Evolutionary conservation across 495 filamentous ascomycete genomes (phyloP), one percentile per base, ranked within the genome.

Genomic region (Aspergillus nidulans): DNA sequence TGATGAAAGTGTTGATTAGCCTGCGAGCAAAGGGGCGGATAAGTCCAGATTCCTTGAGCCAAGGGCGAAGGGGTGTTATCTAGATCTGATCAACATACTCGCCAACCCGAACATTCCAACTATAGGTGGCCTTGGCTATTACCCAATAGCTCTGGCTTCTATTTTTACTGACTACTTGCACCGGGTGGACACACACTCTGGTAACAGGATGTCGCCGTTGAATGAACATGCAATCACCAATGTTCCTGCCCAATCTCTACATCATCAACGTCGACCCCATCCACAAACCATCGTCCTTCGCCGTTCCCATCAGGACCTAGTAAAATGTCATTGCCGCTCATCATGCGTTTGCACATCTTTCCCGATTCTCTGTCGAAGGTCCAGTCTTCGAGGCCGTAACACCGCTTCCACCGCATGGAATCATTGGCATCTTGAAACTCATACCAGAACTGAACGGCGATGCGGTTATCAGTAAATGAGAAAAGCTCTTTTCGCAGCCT

Each of bases 391-490:
- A 95, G 77, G 0, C 92, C 91, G 67, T 95, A 95, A 40, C 88
- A 92, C 16, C 91, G 79, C 80, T 88, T 95, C 91, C 90, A 97
- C 62, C 88, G 85, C 63, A 81, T 75, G 6, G 62, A 69, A 55
- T 90, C 86, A 1, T 78, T 56, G 6, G 67, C 70, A 62, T 95
- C 90, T 50, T 84, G 80, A 70, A 82, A 95, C 68, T 96, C 91
- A 57, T 95, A 95, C 90, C 90, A 95, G 68, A 95, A 95, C 69
- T 95, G 88, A 38, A 94, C 90, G 1, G 88, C 89, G 61, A 92
- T 95, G 15, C 65, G 69, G 49, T 75, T 62, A 40, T 72, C 73
- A 13, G 52, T 52, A 42, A 68, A 82, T 10, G 89, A 79, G 71
- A 96, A 96, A 7, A 97, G 77, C 64, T 97, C 91, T 69, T 96